Conservation (phyloP, 2,329 filamentous ascomycete genomes). For the Botryotinia globosa region DNA sequence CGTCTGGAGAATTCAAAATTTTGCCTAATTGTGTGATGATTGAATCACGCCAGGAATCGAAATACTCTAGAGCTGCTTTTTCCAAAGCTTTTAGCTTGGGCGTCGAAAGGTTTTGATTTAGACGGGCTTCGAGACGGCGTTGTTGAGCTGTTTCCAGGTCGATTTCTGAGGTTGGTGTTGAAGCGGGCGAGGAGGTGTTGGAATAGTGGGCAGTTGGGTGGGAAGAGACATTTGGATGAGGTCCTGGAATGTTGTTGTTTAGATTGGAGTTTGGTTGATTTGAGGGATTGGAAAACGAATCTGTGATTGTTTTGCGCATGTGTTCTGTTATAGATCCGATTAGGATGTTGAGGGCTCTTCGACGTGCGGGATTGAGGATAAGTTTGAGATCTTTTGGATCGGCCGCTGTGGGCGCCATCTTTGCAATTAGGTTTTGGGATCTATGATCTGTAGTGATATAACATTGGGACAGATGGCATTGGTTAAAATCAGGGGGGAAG, state of each 20-base stretch:
- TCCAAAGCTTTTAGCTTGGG: conserved; percentile 41
- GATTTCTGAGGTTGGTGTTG: not conserved
- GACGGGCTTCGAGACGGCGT: conserved; percentile 27
- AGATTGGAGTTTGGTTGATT: conserved; percentile 22
- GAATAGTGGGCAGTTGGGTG: not conserved
- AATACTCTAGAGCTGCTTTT: conserved; percentile 61
- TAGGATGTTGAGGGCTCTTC: conserved; percentile 51
- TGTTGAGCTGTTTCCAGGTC: conserved; percentile 24
- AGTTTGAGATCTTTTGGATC: conserved; percentile 40
- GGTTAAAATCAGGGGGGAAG: too few species aligned
- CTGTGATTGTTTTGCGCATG: conserved; percentile 52
- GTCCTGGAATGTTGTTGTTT: conserved; percentile 12
- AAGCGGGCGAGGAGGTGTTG: not conserved
- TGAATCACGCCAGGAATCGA: conserved; percentile 73
- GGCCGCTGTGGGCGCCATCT: conserved; percentile 30
- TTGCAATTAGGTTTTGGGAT: not conserved
- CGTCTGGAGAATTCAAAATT: conserved; percentile 52
- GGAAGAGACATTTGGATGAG: not conserved
- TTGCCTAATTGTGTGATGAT: conserved; percentile 70
- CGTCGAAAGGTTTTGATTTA: conserved; percentile 28
- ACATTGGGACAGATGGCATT: not conserved
- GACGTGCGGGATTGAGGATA: conserved; percentile 51
- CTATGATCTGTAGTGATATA: not conserved
- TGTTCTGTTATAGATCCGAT: conserved; percentile 51
- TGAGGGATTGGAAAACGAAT: conserved; percentile 33